A percentile compares a stretch with the other conserved stretches of the same genome.
These are phyloP conservation scores for Lachnellula hyalina DNA, from an alignment of 2,329 filamentous ascomycete genomes.

Conservation along the genomic window DNA sequence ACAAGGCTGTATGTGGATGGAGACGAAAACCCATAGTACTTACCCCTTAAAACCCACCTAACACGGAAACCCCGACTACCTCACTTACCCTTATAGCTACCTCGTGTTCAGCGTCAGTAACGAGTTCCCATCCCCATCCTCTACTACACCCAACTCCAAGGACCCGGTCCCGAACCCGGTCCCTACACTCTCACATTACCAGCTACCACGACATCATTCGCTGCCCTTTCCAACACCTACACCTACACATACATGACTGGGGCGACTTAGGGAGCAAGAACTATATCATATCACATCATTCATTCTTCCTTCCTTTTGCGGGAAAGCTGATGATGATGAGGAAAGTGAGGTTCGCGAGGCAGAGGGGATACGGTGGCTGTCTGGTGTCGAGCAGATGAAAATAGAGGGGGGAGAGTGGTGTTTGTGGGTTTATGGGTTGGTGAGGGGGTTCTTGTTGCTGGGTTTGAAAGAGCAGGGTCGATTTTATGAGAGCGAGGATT, in stretches of 20 bases:
- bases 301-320: constrained; percentile 44
- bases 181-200: constrained; percentile 38
- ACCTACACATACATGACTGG: constrained; percentile 36
- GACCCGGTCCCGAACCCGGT: constrained; percentile 42
- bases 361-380: constrained; percentile 51
- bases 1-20: too few species aligned
- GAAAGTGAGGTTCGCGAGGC: constrained; percentile 42
- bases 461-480: constrained; percentile 14
- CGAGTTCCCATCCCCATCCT: too few species aligned
- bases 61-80: too few species aligned
- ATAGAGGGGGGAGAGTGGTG: constrained; percentile 52
- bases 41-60: too few species aligned
- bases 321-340: constrained; percentile 47
- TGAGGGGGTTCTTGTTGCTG: constrained; percentile 23
- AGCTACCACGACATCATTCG: constrained; percentile 41
- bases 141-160: too few species aligned
- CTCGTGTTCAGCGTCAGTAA: too few species aligned
- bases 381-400: constrained; percentile 61
- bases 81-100: too few species aligned
- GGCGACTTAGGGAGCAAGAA: constrained; percentile 44
- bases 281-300: constrained; percentile 37
- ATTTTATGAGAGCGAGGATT: constrained; percentile 8
- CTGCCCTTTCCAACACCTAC: constrained; percentile 43
- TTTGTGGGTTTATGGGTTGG: constrained; percentile 25
- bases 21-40: too few species aligned